phyloP scores from a whole-genome alignment of 148 eudicot genomes.

The Drosera capensis region DNA sequence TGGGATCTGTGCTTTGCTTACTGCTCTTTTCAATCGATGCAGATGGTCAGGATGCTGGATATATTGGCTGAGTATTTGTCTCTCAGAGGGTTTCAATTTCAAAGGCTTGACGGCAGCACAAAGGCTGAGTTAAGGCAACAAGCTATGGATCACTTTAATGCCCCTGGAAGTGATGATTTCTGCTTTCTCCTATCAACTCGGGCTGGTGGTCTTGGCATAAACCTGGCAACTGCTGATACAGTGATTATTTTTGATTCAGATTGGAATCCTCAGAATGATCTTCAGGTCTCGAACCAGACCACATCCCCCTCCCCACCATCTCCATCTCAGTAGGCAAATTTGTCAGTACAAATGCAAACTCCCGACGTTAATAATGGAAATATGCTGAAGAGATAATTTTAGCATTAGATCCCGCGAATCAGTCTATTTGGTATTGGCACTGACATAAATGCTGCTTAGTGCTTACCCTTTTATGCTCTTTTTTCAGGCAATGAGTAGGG shows the following conservation, averaged over 20 bases:
- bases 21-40: constrained; percentile 9
- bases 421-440: not conserved
- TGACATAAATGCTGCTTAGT: not conserved
- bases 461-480: not conserved
- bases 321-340: no score
- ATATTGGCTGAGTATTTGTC: constrained; percentile 93
- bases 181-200: constrained; percentile 99
- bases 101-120: constrained; percentile 97
- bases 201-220: constrained; percentile 98
- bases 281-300: constrained; percentile 45
- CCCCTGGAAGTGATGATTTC: constrained; percentile 98
- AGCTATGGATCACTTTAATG: constrained; percentile 99
- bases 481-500: constrained; percentile 94
- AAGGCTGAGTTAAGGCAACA: constrained; percentile 93
- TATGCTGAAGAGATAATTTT: no score
- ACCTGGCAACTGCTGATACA: constrained; percentile 97
- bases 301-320: constrained; percentile 1
- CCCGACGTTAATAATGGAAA: no score
- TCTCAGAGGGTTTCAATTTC: constrained; percentile 85
- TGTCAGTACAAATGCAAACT: no score
- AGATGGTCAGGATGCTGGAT: constrained; percentile 99
- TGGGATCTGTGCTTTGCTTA: not conserved
- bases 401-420: not conserved
- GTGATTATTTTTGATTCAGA: constrained; percentile 99
- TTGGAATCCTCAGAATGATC: constrained; percentile 98